Conservation (phyloP, 2,329 filamentous ascomycete species). For the Dothistroma pini region DNA sequence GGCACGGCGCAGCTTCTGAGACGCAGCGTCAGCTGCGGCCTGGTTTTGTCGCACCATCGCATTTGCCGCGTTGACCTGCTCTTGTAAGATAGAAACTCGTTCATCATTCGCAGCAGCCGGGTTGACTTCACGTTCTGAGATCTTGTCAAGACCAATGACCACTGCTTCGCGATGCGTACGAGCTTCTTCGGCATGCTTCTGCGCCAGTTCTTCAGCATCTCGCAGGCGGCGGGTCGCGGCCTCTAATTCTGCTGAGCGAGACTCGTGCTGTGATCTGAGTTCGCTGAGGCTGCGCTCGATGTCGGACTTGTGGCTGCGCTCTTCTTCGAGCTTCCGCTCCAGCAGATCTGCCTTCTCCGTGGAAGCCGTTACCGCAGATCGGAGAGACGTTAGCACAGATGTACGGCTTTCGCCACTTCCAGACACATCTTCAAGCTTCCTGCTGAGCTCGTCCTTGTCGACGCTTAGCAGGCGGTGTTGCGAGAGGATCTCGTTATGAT, state of each 20-base stretch:
- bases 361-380: conserved; percentile 74
- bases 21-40: conserved; percentile 77
- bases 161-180: conserved; percentile 79
- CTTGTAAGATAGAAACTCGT: conserved; percentile 69
- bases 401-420: conserved; percentile 66
- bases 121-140: conserved; percentile 54
- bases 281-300: conserved; percentile 72
- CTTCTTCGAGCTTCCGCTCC: conserved; percentile 78
- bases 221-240: conserved; percentile 67
- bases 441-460: conserved; percentile 76
- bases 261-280: conserved; percentile 78
- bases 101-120: conserved; percentile 56
- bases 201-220: conserved; percentile 83
- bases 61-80: conserved; percentile 75
- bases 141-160: conserved; percentile 74
- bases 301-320: conserved; percentile 70
- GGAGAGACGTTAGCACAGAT: conserved; percentile 68
- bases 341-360: conserved; percentile 71
- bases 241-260: conserved; percentile 72
- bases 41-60: conserved; percentile 83
- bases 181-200: conserved; percentile 84
- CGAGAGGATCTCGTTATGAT: conserved; percentile 70
- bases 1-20: conserved; percentile 83
- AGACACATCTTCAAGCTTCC: conserved; percentile 63
- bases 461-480: conserved; percentile 70